These are phyloP conservation scores for Thelonectria discophora DNA, from an alignment of 2,329 filamentous ascomycete genomes.

Conservation along the genomic window DNA sequence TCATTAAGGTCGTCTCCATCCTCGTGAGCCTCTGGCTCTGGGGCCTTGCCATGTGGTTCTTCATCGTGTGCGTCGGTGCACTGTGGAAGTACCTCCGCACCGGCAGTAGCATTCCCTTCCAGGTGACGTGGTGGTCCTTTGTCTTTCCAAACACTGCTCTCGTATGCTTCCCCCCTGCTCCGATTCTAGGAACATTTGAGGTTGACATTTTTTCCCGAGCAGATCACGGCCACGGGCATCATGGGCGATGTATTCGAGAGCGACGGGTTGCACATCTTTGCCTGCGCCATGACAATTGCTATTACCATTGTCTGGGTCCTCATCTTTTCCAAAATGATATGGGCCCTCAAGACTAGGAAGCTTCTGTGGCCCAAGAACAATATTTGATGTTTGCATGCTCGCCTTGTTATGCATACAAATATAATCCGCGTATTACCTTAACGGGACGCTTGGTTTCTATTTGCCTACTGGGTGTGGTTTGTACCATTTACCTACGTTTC, in stretches of 20 bases:
- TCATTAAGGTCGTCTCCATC: conserved; percentile 60
- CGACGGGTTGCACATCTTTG: conserved; percentile 70
- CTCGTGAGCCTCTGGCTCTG: conserved; percentile 82
- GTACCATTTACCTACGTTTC: neutral
- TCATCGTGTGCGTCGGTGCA: conserved; percentile 79
- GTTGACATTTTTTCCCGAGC: neutral
- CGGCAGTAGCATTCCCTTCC: conserved; percentile 72
- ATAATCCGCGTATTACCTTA: neutral
- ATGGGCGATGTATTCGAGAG: conserved; percentile 71
- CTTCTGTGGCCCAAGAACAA: conserved; percentile 79
- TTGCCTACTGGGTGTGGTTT: neutral
- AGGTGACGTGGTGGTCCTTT: conserved; percentile 88
- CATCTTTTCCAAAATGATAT: conserved; percentile 75
- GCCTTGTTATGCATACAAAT: neutral
- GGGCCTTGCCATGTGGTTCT: conserved; percentile 86
- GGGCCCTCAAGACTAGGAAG: conserved; percentile 70
- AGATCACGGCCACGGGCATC: conserved; percentile 75
- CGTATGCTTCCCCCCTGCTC: conserved; percentile 41
- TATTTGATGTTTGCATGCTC: conserved; percentile 7
- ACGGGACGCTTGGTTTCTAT: neutral
- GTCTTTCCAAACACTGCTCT: conserved; percentile 83
- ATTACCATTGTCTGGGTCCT: conserved; percentile 74
- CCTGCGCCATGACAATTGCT: conserved; percentile 71
- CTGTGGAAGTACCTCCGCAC: conserved; percentile 72
- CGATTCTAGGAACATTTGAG: neutral